phyloP scores from a whole-genome alignment of 2,329 filamentous ascomycete species.

The Fusarium floridanum region DNA sequence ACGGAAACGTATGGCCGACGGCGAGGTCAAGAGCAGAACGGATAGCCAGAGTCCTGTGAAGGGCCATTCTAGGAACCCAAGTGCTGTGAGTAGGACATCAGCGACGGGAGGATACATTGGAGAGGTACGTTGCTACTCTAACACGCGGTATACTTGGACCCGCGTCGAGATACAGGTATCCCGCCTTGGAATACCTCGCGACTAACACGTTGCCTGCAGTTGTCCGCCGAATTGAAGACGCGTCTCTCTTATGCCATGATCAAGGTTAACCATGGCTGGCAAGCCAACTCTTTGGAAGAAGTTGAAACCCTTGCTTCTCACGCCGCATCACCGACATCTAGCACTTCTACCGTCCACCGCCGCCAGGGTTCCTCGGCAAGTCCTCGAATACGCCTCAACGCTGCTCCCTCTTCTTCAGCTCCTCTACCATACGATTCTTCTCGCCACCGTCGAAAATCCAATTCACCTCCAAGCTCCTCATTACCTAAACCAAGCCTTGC shows the following conservation, averaged over 20 bases:
- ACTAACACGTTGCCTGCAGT: conserved; percentile 58
- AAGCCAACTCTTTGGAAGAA: conserved; percentile 81
- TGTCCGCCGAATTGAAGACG: conserved; percentile 83
- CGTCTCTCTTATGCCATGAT: conserved; percentile 93
- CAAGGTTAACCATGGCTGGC: conserved; percentile 92
- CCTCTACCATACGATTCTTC: conserved; percentile 48
- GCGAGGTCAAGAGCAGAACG: conserved; percentile 72
- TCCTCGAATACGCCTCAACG: conserved; percentile 58
- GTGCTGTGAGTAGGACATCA: conserved; percentile 72
- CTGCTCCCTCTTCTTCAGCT: conserved; percentile 46
- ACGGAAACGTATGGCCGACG: conserved; percentile 83
- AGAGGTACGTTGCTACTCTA: conserved; percentile 70
- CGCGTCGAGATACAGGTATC: background rate
- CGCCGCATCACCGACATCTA: conserved; percentile 72
- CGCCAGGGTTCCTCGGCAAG: conserved; percentile 67
- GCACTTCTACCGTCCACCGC: conserved; percentile 67
- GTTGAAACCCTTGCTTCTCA: conserved; percentile 81
- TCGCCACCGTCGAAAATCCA: conserved; percentile 46
- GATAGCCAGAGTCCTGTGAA: conserved; percentile 61
- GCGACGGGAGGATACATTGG: conserved; percentile 77
- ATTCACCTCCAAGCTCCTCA: conserved; percentile 54
- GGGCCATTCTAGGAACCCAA: conserved; percentile 79
- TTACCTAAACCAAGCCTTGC: conserved; percentile 59
- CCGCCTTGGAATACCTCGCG: background rate
- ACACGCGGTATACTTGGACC: background rate